Evolutionary conservation across 352 stramenopile genomes (phyloP).

Genomic region (Elongisporangium senticosum): DNA sequence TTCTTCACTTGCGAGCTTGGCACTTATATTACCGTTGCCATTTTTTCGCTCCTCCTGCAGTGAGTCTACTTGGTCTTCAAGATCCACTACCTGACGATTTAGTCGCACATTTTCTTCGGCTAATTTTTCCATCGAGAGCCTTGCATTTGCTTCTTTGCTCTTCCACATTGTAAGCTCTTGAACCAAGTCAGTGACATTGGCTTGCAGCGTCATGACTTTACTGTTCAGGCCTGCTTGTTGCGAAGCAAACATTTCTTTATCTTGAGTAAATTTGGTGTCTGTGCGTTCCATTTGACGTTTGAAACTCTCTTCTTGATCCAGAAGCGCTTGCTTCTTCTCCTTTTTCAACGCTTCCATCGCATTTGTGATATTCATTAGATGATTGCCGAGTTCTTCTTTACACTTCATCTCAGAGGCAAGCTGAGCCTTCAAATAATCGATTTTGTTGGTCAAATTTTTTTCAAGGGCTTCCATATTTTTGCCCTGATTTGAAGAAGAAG

Average conservation of each 20-base stretch:
- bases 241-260: constrained; percentile 38
- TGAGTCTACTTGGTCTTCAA: constrained; percentile 47
- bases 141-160: constrained; percentile 57
- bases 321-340: constrained; percentile 43
- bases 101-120: constrained; percentile 63
- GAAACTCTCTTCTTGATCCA: constrained; percentile 55
- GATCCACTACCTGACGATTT: constrained; percentile 56
- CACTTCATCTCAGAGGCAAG: constrained; percentile 81
- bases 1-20: constrained; percentile 69
- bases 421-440: constrained; percentile 82
- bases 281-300: constrained; percentile 47
- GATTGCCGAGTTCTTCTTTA: constrained; percentile 72
- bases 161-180: constrained; percentile 65
- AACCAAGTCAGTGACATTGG: constrained; percentile 71
- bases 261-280: constrained; percentile 37
- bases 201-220: constrained; percentile 61
- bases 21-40: constrained; percentile 33
- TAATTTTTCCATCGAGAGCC: constrained; percentile 69
- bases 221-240: constrained; percentile 46
- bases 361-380: constrained; percentile 56
- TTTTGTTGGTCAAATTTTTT: constrained; percentile 73
- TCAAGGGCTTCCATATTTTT: constrained; percentile 46
- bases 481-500: constrained; percentile 7
- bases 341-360: constrained; percentile 63
- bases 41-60: constrained; percentile 51